Evolutionary conservation across 108 stramenopile species (phyloP), one percentile per base, ranked within the genome.

Genomic region (Pelagomonas calceolata): DNA sequence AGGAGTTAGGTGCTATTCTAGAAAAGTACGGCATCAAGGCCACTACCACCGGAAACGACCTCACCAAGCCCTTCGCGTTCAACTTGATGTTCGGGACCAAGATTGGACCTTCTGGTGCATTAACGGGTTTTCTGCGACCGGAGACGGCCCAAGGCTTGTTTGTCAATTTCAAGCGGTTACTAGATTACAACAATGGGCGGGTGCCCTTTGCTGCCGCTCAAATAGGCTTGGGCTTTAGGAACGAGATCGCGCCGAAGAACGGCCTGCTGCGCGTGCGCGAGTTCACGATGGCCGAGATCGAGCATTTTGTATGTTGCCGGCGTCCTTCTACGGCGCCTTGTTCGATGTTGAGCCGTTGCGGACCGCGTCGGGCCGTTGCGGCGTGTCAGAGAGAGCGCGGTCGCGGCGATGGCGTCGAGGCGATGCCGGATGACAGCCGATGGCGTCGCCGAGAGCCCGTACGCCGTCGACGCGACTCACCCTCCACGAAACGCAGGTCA

Each of bases 81-180:
- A 99, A 99, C 85, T 86, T 99, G 68, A 99, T 99, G 98, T 99
- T 99, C 84, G 91, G 95, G 85, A 99, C 97, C 43, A 91, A 90
- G 64, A 99, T 99, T 72, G 99, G 99, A 35, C 99, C 99, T 18
- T 94, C 95, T 82, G 99, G 99, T 31, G 93, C 93, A 29, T 44
- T 84, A 35, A 93, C 92, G 44, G 99, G 97, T 37, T 99, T 90
- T 83, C 85, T 99, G 84, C 88, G 99, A 32, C 99, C 99, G 4
- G 99, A 99, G 84, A 99, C 99, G 12, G 99, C 99, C 10, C 95
- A 96, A 83, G 93, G 93, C 67, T 74, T 99, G 29, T 99, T 99
- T 80, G 96, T 99, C 26, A 99, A 99, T 88, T 99, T 98, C 80
- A 82, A 87, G 67, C 90, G 99, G 43, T 84, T 99, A 74, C 85